Base-by-base conservation (phyloP, 352 stramenopile genomes). In the Peronosclerospora sorghi region DNA sequence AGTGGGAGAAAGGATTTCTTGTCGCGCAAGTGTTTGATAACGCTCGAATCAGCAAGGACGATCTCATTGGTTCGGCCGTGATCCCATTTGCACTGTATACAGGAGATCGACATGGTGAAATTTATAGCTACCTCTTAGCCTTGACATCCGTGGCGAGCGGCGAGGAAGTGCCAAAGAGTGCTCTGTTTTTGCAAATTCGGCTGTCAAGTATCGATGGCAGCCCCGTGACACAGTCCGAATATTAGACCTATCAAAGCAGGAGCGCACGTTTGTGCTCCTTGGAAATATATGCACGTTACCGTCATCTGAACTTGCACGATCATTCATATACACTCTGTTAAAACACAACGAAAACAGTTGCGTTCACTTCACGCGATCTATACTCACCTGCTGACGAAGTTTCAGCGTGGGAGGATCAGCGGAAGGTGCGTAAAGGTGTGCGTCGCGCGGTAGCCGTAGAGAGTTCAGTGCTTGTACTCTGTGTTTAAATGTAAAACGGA, bases 71-170 rank as follows among this genome's bases (percentile, higher is more conserved):
- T 36, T 81, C 68, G 41, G 73, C 73, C 6, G 53, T 81, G 8
- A 75, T 86, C 21, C 74, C 74, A 14, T 55, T 86, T 14, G 57
- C 65, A 39, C 66, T 86, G 12, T 86, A 68, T 48, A 61, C 68
- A 8, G 73, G 68, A 32, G 45, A 62, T 7, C 66, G 73, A 9
- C 70, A 86, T 49, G 56, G 56, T 41, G 65, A 82, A 32, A 64
- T 83, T 43, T 83, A 80, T 54, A 76, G 66, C 56, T 86, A 83
- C 54, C 70, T 68, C 39, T 54, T 86, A 18, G 73, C 83, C 39
- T 47, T 86, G 28, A 70, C 73, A 7, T 60, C 80, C 30, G 68
- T 82, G 18, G 41, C 71, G 26, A 64, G 65, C 14, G 67, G 67
- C 0, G 36, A 66, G 17, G 59, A 67, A 17, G 50, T 59, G 4